phyloP scores from a whole-genome alignment of 345 rosid species.

The Arabidopsis arenosa region DNA sequence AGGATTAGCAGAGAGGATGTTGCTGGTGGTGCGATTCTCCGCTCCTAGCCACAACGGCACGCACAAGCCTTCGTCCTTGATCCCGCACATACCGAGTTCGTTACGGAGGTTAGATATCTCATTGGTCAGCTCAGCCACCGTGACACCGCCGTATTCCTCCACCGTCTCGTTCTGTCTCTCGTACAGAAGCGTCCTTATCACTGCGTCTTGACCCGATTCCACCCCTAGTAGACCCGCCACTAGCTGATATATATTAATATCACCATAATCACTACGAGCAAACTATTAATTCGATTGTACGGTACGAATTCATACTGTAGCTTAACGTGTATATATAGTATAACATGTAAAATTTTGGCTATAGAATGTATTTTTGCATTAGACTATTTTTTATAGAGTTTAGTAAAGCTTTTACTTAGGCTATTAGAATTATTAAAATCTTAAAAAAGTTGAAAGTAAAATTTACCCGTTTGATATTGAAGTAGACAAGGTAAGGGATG shows the following conservation, averaged over 20 bases:
- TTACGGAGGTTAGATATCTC: slow-evolving; percentile 52
- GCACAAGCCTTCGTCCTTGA: slow-evolving; percentile 58
- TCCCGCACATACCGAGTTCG: slow-evolving; percentile 53
- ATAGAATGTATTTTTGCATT: slow-evolving; percentile 1
- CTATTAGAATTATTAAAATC: neutral
- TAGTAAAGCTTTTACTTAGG: neutral
- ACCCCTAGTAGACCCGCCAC: slow-evolving; percentile 62
- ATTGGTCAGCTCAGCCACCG: slow-evolving; percentile 59
- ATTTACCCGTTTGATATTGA: slow-evolving; percentile 51
- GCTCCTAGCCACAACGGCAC: slow-evolving; percentile 52
- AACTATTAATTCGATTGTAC: neutral
- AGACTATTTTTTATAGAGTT: neutral
- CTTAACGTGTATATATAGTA: neutral
- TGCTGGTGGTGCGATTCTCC: slow-evolving; percentile 48
- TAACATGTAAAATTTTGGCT: neutral
- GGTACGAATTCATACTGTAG: too few relatives aligned
- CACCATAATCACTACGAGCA: neutral
- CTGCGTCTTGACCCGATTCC: slow-evolving; percentile 79
- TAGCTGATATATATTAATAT: slow-evolving; percentile 47
- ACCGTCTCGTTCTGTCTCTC: slow-evolving; percentile 50
- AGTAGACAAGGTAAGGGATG: slow-evolving; percentile 54
- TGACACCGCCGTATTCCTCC: slow-evolving; percentile 47
- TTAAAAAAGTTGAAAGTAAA: neutral
- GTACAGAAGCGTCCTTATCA: slow-evolving; percentile 57
- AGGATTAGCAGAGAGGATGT: slow-evolving; percentile 41